phyloP scores from a whole-genome alignment of 73 alveolate genomes.

The Uronychia setigera region DNA sequence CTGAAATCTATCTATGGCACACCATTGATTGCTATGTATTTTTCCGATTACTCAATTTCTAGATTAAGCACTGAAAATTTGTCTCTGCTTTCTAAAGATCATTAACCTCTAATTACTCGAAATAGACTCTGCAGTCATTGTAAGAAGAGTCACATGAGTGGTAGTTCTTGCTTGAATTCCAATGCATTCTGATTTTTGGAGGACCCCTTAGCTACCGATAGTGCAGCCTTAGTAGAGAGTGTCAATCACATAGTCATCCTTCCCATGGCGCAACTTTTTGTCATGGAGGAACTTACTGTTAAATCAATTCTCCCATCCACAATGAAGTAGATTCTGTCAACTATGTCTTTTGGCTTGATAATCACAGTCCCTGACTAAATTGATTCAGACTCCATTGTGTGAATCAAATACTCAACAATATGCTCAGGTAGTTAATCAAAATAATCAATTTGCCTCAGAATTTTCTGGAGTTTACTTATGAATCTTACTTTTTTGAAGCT shows the following conservation, averaged over 20 bases:
- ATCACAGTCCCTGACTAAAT: background rate
- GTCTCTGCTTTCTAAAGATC: background rate
- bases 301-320: conserved; percentile 15
- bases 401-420: background rate
- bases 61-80: background rate
- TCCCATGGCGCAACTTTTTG: background rate
- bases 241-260: conserved; percentile 1
- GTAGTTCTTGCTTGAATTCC: background rate
- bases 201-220: background rate
- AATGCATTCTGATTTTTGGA: background rate
- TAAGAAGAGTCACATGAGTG: background rate
- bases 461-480: too few species aligned
- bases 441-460: background rate
- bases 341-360: background rate
- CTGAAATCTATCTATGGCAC: conserved; percentile 9
- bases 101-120: background rate
- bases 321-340: background rate
- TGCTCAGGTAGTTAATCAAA: background rate
- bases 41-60: background rate
- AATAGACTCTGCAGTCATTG: background rate
- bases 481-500: background rate
- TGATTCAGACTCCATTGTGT: background rate
- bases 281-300: background rate
- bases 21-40: background rate
- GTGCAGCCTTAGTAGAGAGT: conserved; percentile 1